phyloP scores from a whole-genome alignment of 2,329 filamentous ascomycete genomes.

The Fusarium aywerte region DNA sequence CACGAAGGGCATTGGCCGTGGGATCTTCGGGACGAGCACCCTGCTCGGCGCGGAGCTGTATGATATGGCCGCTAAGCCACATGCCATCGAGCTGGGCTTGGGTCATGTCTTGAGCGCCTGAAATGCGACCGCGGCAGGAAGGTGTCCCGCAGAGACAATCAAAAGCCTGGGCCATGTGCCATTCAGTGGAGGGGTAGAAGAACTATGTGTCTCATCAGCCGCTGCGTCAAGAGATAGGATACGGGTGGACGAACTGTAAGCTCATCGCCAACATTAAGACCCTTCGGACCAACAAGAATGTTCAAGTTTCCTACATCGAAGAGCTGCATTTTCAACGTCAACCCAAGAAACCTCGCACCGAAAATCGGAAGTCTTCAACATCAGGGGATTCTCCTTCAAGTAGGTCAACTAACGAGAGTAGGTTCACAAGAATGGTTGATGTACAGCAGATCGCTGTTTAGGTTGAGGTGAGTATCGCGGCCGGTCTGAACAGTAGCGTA shows the following conservation, averaged over 20 bases:
- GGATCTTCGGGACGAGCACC: constrained; percentile 48
- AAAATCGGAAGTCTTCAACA: neutral
- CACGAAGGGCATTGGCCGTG: constrained; percentile 56
- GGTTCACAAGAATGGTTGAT: constrained; percentile 76
- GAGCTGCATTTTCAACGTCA: constrained; percentile 56
- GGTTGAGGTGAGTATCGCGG: constrained; percentile 65
- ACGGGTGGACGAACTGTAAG: constrained; percentile 57
- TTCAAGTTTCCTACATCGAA: constrained; percentile 68
- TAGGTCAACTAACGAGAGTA: constrained; percentile 63
- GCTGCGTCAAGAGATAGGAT: neutral
- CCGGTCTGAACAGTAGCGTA: constrained; percentile 74
- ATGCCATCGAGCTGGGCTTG: constrained; percentile 63
- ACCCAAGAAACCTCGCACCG: neutral
- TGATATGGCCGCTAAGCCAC: constrained; percentile 72
- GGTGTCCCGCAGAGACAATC: constrained; percentile 69
- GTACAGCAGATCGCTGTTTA: constrained; percentile 74
- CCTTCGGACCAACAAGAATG: constrained; percentile 67
- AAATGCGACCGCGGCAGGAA: constrained; percentile 70
- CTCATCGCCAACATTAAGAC: constrained; percentile 66
- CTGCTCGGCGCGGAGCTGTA: constrained; percentile 62
- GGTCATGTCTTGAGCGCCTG: constrained; percentile 71
- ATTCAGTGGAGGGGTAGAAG: constrained; percentile 82
- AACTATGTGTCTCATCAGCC: constrained; percentile 56
- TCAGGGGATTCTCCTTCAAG: constrained; percentile 23
- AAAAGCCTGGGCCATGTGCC: constrained; percentile 78